Percentiles rank a stretch among this genome's conserved stretches.
Evolutionary conservation across 2,329 filamentous ascomycete genomes (phyloP).

Genomic region (Aureobasidium subglaciale): DNA sequence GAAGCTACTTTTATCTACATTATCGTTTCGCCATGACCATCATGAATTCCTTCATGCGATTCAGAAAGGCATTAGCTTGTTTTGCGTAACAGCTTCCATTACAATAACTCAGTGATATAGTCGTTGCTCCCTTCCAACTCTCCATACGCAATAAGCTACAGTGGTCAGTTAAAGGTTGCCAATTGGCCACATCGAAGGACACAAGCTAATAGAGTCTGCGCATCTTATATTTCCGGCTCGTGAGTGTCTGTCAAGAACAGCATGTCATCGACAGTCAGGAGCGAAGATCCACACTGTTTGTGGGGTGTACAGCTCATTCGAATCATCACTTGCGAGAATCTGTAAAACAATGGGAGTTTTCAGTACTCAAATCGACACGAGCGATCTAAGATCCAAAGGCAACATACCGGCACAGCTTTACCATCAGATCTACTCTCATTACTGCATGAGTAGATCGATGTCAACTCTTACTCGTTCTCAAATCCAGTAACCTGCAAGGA

Average conservation of each 20-base stretch:
- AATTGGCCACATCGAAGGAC: neutral
- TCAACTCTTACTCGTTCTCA: neutral
- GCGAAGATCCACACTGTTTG: neutral
- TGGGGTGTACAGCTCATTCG: neutral
- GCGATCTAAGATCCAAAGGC: neutral
- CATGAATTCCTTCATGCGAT: neutral
- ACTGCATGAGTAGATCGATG: neutral
- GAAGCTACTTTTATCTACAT: no score
- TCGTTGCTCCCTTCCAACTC: neutral
- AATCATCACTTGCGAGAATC: neutral
- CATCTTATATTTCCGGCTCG: neutral
- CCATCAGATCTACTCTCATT: neutral
- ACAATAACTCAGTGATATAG: neutral
- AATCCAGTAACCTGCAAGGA: no score
- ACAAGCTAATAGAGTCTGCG: neutral
- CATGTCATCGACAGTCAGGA: neutral
- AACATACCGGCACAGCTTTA: neutral
- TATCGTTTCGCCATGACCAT: neutral
- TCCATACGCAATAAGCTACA: neutral
- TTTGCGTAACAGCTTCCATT: neutral
- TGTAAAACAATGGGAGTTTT: neutral
- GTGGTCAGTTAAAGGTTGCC: neutral
- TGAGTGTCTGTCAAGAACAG: neutral
- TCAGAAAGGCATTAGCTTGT: neutral
- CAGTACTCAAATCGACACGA: neutral